Evolutionary conservation across 805 yeast genomes (phyloP).

Genomic region (Ogataea methylovora): DNA sequence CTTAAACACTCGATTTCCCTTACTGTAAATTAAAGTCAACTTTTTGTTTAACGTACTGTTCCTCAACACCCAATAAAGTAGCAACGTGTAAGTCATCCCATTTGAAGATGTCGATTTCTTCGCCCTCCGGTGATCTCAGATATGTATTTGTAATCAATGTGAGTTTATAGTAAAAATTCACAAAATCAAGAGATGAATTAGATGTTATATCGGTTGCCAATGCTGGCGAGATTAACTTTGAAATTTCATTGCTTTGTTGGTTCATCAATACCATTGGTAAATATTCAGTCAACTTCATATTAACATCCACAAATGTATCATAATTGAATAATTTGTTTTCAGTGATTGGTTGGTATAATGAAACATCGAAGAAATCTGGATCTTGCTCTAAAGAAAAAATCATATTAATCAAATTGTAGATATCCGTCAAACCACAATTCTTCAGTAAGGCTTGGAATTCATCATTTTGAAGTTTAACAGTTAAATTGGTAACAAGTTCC

Average conservation of each 20-base stretch:
- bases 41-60: conserved; percentile 19
- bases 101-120: conserved; percentile 27
- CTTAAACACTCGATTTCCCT: no score
- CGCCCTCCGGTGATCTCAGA: conserved; percentile 20
- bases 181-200: conserved; percentile 40
- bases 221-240: conserved; percentile 56
- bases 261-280: conserved; percentile 59
- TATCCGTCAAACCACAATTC: conserved; percentile 49
- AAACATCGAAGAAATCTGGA: conserved; percentile 51
- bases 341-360: conserved; percentile 54
- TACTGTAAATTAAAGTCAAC: no score
- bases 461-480: conserved; percentile 31
- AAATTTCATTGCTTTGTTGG: conserved; percentile 44
- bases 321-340: conserved; percentile 52
- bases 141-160: conserved; percentile 28
- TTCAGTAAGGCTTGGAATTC: conserved; percentile 43
- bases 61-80: conserved; percentile 64
- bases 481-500: conserved; percentile 26
- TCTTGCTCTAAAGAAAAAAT: conserved; percentile 52
- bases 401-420: conserved; percentile 60
- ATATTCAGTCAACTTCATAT: conserved; percentile 38
- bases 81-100: conserved; percentile 59
- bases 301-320: conserved; percentile 35
- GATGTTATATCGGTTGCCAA: conserved; percentile 49
- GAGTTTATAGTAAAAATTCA: conserved; percentile 38